Evolutionary conservation across 2,329 filamentous ascomycete species (phyloP).

Genomic region (Diaporthe nobilis): DNA sequence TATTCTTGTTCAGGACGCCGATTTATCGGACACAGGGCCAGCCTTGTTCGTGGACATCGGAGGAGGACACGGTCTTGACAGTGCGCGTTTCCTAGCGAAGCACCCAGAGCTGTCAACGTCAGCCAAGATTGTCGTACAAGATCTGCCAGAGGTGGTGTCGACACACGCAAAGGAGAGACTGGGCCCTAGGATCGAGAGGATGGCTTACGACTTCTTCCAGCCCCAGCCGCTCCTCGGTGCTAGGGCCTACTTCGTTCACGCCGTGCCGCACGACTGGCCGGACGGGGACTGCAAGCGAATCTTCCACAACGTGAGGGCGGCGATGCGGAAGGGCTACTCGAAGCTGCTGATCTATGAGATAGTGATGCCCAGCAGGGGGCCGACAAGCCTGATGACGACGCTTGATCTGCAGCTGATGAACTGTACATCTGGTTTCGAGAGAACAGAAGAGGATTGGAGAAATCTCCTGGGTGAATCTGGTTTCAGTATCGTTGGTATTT

Average conservation of each 20-base stretch:
- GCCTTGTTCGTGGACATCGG: conserved; percentile 53
- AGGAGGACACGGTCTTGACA: conserved; percentile 55
- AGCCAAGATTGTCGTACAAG: conserved; percentile 52
- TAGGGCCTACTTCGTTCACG: conserved; percentile 45
- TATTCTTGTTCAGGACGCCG: conserved; percentile 42
- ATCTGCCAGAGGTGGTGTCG: conserved; percentile 52
- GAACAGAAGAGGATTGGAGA: conserved; percentile 50
- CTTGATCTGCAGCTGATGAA: conserved; percentile 56
- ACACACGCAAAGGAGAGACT: conserved; percentile 45
- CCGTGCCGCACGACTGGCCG: conserved; percentile 53
- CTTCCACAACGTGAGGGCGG: conserved; percentile 39
- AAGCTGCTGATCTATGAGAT: conserved; percentile 56
- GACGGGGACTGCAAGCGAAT: conserved; percentile 33
- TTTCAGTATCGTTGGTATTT: conserved; percentile 48
- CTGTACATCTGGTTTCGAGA: conserved; percentile 49
- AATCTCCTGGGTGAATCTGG: conserved; percentile 48
- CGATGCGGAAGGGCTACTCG: conserved; percentile 55
- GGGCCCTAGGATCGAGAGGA: conserved; percentile 41
- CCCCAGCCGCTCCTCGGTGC: conserved; percentile 58
- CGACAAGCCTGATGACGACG: conserved; percentile 49
- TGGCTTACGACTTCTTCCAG: conserved; percentile 55
- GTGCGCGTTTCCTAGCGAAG: conserved; percentile 50
- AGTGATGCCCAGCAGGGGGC: conserved; percentile 52
- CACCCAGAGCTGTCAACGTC: conserved; percentile 45
- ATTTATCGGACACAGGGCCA: background rate